phyloP scores from a whole-genome alignment of 768 basidiomycete genomes.

The Suillus ampliporus region DNA sequence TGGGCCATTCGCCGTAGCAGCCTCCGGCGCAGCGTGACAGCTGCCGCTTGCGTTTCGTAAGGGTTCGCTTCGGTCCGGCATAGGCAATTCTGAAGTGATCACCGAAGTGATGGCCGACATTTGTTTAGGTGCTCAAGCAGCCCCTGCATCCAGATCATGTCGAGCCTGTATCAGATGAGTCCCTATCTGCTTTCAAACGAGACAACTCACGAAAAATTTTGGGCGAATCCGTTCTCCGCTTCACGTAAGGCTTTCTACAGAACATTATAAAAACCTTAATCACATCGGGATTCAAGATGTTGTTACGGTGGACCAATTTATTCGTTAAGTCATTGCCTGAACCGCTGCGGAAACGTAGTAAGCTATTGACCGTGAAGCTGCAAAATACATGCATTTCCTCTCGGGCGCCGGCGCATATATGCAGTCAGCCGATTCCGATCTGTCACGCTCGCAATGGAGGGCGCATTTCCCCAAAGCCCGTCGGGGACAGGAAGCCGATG shows the following conservation, averaged over 20 bases:
- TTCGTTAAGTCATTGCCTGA: slow-evolving; percentile 17
- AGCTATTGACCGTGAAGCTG: neutral
- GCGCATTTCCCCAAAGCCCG: neutral
- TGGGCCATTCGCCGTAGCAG: slow-evolving; percentile 48
- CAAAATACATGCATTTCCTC: neutral
- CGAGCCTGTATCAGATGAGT: neutral
- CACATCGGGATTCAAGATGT: slow-evolving; percentile 4
- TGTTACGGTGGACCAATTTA: slow-evolving; percentile 35
- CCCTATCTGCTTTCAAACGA: neutral
- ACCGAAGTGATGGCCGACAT: too few species aligned
- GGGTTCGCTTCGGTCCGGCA: neutral
- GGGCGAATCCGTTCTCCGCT: too few species aligned
- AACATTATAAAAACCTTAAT: neutral
- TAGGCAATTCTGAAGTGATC: neutral
- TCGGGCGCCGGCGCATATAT: slow-evolving; percentile 28
- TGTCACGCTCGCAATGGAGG: neutral
- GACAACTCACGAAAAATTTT: too few species aligned
- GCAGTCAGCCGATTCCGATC: neutral
- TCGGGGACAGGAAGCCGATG: slow-evolving; percentile 7
- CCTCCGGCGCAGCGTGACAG: slow-evolving; percentile 51
- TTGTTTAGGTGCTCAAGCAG: neutral
- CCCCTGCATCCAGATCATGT: neutral
- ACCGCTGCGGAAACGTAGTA: slow-evolving; percentile 1
- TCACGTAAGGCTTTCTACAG: slow-evolving; percentile 21
- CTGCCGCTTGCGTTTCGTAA: slow-evolving; percentile 52